Base-by-base conservation (phyloP, 768 basidiomycete genomes). In the Collybia nuda region DNA sequence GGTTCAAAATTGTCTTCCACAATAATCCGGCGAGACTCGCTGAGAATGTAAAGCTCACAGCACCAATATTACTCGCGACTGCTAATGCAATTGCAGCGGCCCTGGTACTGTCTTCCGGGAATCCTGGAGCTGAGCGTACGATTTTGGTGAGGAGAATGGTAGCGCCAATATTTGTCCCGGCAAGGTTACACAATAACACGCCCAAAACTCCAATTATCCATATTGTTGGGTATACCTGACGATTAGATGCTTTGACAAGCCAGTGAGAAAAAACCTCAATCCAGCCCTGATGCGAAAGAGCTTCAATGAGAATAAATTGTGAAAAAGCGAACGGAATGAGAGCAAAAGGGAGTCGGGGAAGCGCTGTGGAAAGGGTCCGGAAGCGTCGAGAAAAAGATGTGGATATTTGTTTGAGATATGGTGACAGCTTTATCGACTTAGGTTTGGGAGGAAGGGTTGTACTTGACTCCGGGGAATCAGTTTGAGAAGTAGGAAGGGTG, bases 231-330 rank as follows among this genome's bases (percentile, higher is more conserved):
- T 55, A 47, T 44, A 62, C 58, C 9, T 57, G 43, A 21, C 61
- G 51, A n/a, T 40, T 51, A 0, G 61, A 52, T 17, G 61, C 61
- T 49, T 55, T 58, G 0, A 42, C 50, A 15, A 62, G 56, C 61
- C 61, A 62, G 8, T 57, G 52, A 6, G 84, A 87, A 62, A 95
- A 96, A n/a, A 95, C 77, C 6, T 82, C 76, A 6, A 96, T 91
- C 94, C 95, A 99, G n/a, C 93, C 93, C 53, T 86, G 84, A 54
- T 83, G 77, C 18, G 85, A 76, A 2, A 99, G 78, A 0, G 78
- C 89, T 62, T 95, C 89, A 48, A 97, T 91, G 47, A 99, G 82
- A 56, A 98, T 92, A 70, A 98, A 98, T 69, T 95, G 93, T 1
- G 89, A 86, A 62, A 98, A 94, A 0, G 93, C 90, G 62, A 99